Percentiles rank a stretch among this genome's conserved stretches.
phyloP scores from a whole-genome alignment of 768 basidiomycete species.

The Pluteus cervinus region DNA sequence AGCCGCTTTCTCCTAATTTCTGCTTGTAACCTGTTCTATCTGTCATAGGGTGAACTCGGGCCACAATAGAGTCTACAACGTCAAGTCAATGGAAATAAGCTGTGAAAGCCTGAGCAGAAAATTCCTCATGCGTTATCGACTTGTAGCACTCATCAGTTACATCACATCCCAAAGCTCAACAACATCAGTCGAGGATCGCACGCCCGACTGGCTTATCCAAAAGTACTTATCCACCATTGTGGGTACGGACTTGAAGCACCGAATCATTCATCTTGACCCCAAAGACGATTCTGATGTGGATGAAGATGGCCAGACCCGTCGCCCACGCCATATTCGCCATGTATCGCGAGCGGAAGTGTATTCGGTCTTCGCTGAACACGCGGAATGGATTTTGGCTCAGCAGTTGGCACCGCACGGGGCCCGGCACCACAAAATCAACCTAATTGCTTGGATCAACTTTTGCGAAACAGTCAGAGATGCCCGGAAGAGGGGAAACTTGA shows the following conservation, averaged over 20 bases:
- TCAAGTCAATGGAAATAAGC: constrained; percentile 39
- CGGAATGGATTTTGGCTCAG: constrained; percentile 53
- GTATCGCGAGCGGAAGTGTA: constrained; percentile 47
- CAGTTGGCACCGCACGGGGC: constrained; percentile 25
- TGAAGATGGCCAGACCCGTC: constrained; percentile 19
- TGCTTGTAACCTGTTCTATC: not conserved
- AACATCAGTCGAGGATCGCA: constrained; percentile 30
- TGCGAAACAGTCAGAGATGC: constrained; percentile 23
- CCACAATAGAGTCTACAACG: constrained; percentile 32
- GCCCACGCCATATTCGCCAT: constrained; percentile 37
- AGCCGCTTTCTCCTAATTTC: not conserved
- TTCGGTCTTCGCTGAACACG: constrained; percentile 46
- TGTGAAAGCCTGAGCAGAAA: constrained; percentile 37
- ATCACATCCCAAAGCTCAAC: constrained; percentile 22
- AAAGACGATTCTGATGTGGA: constrained; percentile 21
- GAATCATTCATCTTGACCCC: constrained; percentile 28
- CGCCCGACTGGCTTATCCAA: constrained; percentile 44
- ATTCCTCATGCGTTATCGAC: constrained; percentile 47
- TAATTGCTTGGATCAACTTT: constrained; percentile 43
- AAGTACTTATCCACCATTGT: constrained; percentile 28
- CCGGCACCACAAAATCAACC: constrained; percentile 28
- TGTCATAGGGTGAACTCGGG: constrained; percentile 13
- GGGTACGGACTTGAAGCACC: constrained; percentile 19
- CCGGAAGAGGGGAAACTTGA: constrained; percentile 25
- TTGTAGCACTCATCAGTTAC: constrained; percentile 44